Evolutionary conservation across 169 alveolate genomes (phyloP).

Genomic region (Plasmodium falciparum): DNA sequence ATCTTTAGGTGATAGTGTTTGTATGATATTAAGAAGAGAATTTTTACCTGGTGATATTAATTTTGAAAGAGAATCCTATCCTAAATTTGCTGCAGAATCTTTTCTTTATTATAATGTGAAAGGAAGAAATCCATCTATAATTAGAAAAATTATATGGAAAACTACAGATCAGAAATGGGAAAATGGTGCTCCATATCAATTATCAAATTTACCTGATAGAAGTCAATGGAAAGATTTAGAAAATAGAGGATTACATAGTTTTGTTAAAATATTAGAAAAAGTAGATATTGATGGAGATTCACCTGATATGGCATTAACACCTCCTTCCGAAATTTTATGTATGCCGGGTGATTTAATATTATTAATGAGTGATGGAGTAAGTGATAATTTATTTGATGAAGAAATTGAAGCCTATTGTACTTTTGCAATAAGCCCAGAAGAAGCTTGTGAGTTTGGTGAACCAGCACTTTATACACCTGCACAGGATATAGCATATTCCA

Average conservation of each 20-base stretch:
- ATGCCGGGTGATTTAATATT: slow-evolving; percentile 83
- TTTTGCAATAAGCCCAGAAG: slow-evolving; percentile 84
- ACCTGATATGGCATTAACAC: slow-evolving; percentile 79
- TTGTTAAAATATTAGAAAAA: slow-evolving; percentile 77
- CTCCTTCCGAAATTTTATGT: slow-evolving; percentile 79
- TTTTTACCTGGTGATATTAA: slow-evolving; percentile 79
- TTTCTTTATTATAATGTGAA: slow-evolving; percentile 51
- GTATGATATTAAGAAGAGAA: slow-evolving; percentile 80
- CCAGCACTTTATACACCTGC: slow-evolving; percentile 69
- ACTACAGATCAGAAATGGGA: slow-evolving; percentile 84
- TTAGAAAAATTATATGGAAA: slow-evolving; percentile 79
- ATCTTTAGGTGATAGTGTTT: slow-evolving; percentile 81
- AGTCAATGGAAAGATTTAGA: slow-evolving; percentile 79
- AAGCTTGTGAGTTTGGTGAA: slow-evolving; percentile 78
- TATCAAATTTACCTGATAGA: slow-evolving; percentile 80
- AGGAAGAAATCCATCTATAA: slow-evolving; percentile 78
- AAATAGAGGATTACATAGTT: slow-evolving; percentile 78
- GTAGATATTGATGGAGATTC: slow-evolving; percentile 83
- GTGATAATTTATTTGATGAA: slow-evolving; percentile 81
- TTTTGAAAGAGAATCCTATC: slow-evolving; percentile 72
- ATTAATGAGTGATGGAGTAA: slow-evolving; percentile 82
- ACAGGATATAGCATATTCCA: slow-evolving; percentile 78
- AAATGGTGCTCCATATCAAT: slow-evolving; percentile 86
- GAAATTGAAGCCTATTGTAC: slow-evolving; percentile 82
- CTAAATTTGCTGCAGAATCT: slow-evolving; percentile 65